Percentiles rank a stretch among this genome's conserved stretches.
Conservation (phyloP, 371 early-diverging fungal genomes). For the Coemansia sp. region DNA sequence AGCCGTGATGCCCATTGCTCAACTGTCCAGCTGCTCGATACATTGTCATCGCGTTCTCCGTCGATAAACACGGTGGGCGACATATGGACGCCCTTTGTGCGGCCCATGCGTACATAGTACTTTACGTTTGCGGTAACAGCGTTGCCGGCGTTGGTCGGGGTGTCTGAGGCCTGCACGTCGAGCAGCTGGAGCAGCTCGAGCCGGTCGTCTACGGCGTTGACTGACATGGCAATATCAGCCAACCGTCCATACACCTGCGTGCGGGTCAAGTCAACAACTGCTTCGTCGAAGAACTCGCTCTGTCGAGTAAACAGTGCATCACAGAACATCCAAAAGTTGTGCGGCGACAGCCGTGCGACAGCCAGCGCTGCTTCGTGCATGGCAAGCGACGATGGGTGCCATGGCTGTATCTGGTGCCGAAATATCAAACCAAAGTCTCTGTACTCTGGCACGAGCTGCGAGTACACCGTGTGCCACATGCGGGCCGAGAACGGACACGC, state of each 20-base stretch:
- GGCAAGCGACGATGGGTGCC: conserved; percentile 76
- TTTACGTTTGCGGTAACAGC: conserved; percentile 69
- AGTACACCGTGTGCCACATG: conserved; percentile 32
- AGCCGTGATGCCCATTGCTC: conserved; percentile 68
- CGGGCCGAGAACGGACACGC: conserved; percentile 47
- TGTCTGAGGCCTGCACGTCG: conserved; percentile 51
- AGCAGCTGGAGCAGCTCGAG: conserved; percentile 55
- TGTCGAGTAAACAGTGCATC: conserved; percentile 64
- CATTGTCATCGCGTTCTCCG: conserved; percentile 66
- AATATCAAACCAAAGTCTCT: conserved; percentile 51
- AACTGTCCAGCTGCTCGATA: conserved; percentile 72
- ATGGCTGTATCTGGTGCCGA: conserved; percentile 82
- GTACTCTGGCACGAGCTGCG: conserved; percentile 13
- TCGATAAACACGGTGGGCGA: conserved; percentile 75
- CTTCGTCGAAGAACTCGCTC: conserved; percentile 70
- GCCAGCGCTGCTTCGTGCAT: conserved; percentile 80
- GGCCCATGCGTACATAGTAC: conserved; percentile 62
- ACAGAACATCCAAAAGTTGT: conserved; percentile 61
- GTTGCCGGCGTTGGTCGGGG: conserved; percentile 60
- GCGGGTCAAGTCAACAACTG: conserved; percentile 59
- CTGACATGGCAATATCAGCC: conserved; percentile 55
- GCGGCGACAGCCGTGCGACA: conserved; percentile 64
- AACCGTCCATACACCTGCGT: conserved; percentile 55
- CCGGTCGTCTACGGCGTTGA: conserved; percentile 53
- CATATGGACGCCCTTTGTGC: conserved; percentile 76